Conservation (phyloP, 352 stramenopile genomes). For the Peronospora farinosa region DNA sequence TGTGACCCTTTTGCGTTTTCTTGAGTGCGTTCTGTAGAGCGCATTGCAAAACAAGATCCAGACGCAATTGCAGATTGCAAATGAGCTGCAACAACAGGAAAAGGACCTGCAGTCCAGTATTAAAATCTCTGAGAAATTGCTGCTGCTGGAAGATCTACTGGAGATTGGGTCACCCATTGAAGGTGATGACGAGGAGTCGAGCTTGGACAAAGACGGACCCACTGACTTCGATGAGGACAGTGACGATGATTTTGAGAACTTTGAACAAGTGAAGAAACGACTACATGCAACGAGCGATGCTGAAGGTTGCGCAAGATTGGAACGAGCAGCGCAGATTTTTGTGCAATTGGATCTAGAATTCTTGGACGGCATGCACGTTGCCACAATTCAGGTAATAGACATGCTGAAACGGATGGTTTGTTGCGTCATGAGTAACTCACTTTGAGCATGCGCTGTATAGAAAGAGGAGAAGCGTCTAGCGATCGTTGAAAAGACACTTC, state of each 20-base stretch:
- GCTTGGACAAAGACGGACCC: background rate
- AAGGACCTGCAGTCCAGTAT: conserved; percentile 59
- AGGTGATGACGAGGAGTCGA: conserved; percentile 21
- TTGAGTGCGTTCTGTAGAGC: conserved; percentile 19
- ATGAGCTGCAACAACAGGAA: conserved; percentile 43
- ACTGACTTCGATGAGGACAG: conserved; percentile 26
- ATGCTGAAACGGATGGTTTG: background rate
- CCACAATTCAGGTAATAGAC: conserved; percentile 52
- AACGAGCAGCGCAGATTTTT: conserved; percentile 68
- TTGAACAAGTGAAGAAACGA: conserved; percentile 44
- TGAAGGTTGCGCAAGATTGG: conserved; percentile 65
- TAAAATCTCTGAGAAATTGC: conserved; percentile 63
- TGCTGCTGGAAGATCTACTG: conserved; percentile 69
- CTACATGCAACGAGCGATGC: conserved; percentile 30
- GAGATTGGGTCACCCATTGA: conserved; percentile 45
- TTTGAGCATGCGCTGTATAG: conserved; percentile 17
- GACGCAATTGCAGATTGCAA: conserved; percentile 34
- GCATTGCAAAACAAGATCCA: conserved; percentile 55
- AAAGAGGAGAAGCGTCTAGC: conserved; percentile 64
- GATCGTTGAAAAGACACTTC: conserved; percentile 62
- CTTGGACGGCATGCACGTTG: conserved; percentile 57
- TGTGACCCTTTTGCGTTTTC: conserved; percentile 4
- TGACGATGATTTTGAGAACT: conserved; percentile 62
- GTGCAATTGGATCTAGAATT: conserved; percentile 77
- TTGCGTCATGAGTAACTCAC: conserved; percentile 2